Conservation (phyloP, 176 grass and related monocot genomes). For the Oryza australiensis region DNA sequence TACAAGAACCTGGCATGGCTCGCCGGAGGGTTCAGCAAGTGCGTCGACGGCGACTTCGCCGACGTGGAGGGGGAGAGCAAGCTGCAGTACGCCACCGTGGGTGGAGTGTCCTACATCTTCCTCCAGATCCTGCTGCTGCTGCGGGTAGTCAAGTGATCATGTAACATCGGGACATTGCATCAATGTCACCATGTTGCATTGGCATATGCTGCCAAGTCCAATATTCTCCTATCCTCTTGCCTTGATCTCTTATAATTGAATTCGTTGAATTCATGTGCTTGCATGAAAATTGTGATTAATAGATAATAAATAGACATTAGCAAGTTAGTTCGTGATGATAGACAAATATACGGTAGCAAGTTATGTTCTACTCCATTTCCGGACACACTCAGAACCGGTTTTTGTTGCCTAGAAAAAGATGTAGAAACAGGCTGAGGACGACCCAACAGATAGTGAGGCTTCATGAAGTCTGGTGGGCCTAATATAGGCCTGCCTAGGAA, state of each 20-base stretch:
- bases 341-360: too few species aligned
- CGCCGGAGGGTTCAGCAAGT: slow-evolving; percentile 81
- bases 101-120: slow-evolving; percentile 81
- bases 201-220: not conserved
- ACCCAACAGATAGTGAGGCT: not conserved
- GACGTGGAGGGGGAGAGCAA: slow-evolving; percentile 67
- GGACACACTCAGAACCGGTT: too few species aligned
- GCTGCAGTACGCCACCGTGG: slow-evolving; percentile 83
- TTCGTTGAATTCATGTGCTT: not conserved
- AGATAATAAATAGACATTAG: not conserved
- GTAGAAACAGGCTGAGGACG: too few species aligned
- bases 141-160: slow-evolving; percentile 45
- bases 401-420: too few species aligned
- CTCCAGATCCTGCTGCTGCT: slow-evolving; percentile 78
- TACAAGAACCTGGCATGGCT: slow-evolving; percentile 88
- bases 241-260: not conserved
- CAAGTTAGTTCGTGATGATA: not conserved
- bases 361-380: too few species aligned
- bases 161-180: not conserved
- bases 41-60: slow-evolving; percentile 56
- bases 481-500: not conserved
- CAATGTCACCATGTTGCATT: not conserved
- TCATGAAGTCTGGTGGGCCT: not conserved
- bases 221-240: not conserved
- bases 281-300: not conserved